Evolutionary conservation across 768 basidiomycete genomes (phyloP).

Genomic region (Crucibulum laeve): DNA sequence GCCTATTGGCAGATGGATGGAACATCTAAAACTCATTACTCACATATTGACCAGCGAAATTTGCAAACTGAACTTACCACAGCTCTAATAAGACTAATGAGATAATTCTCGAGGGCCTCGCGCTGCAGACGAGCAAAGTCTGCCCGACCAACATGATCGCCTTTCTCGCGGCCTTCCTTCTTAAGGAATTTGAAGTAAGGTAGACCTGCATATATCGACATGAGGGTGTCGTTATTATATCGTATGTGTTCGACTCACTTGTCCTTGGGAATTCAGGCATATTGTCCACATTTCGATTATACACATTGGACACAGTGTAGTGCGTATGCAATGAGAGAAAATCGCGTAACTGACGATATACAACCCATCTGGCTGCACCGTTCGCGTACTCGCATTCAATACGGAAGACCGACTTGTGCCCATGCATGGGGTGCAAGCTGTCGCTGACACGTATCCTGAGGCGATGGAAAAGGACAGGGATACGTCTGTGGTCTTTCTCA

Average conservation of each 20-base stretch:
- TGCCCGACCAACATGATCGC: conserved; percentile 49
- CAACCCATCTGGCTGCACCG: conserved; percentile 87
- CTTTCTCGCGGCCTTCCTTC: conserved; percentile 50
- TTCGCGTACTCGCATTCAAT: conserved; percentile 98
- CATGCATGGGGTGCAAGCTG: conserved; percentile 76
- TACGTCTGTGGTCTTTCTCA: conserved; percentile 75
- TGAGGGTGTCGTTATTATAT: background rate
- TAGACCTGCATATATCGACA: conserved; percentile 45
- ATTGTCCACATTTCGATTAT: conserved; percentile 65
- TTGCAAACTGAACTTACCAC: conserved; percentile 53
- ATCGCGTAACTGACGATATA: conserved; percentile 91
- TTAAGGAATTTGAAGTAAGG: conserved; percentile 88
- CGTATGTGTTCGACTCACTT: conserved; percentile 33
- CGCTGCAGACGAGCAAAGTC: conserved; percentile 84
- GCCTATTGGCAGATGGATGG: conserved; percentile 85
- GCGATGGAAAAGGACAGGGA: conserved; percentile 76
- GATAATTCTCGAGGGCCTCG: conserved; percentile 80
- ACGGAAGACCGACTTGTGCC: conserved; percentile 76
- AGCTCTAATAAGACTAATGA: conserved; percentile 81
- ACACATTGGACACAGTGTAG: conserved; percentile 81
- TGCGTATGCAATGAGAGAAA: conserved; percentile 88
- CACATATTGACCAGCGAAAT: background rate
- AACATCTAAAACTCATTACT: conserved; percentile 67
- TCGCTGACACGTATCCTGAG: conserved; percentile 83
- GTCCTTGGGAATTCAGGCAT: conserved; percentile 92